phyloP scores from a whole-genome alignment of 208 protist species.

The Trypanosoma grayi region DNA sequence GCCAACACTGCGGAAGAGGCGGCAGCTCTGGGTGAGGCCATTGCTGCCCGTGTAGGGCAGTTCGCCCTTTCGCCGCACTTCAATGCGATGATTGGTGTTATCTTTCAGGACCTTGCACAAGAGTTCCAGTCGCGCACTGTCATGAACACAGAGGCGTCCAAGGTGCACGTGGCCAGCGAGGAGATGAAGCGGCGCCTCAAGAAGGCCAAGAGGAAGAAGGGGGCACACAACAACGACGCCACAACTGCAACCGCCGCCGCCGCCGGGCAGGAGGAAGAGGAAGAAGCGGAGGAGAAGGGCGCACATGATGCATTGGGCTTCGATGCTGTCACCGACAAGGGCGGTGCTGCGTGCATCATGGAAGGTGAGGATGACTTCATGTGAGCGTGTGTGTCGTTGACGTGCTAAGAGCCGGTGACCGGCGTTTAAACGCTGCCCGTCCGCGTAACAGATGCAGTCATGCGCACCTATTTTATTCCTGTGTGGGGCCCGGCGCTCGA shows the following conservation, averaged over 20 bases:
- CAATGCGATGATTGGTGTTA: constrained; percentile 38
- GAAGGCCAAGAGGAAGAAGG: constrained; percentile 36
- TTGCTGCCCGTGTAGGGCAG: constrained; percentile 53
- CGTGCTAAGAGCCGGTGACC: not conserved
- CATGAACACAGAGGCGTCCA: constrained; percentile 42
- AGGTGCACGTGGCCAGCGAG: constrained; percentile 42
- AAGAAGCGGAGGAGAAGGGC: not conserved
- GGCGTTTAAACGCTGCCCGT: too few species aligned
- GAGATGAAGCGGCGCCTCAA: constrained; percentile 34
- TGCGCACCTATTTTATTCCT: too few species aligned
- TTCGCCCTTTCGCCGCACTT: constrained; percentile 40
- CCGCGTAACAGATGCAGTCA: too few species aligned
- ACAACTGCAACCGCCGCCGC: not conserved
- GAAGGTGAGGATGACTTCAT: constrained; percentile 25
- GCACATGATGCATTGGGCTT: constrained; percentile 33
- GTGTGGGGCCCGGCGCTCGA: too few species aligned
- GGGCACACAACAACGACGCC: constrained; percentile 12
- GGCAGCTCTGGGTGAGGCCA: constrained; percentile 37
- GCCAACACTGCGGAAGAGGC: constrained; percentile 36
- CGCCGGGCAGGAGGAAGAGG: not conserved
- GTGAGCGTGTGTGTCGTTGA: not conserved
- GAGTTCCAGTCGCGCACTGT: constrained; percentile 39
- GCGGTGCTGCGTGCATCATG: constrained; percentile 28
- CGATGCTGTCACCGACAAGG: constrained; percentile 43
- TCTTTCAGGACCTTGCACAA: constrained; percentile 48